Conservation (phyloP, 768 basidiomycete genomes). For the Suillus alpinus region DNA sequence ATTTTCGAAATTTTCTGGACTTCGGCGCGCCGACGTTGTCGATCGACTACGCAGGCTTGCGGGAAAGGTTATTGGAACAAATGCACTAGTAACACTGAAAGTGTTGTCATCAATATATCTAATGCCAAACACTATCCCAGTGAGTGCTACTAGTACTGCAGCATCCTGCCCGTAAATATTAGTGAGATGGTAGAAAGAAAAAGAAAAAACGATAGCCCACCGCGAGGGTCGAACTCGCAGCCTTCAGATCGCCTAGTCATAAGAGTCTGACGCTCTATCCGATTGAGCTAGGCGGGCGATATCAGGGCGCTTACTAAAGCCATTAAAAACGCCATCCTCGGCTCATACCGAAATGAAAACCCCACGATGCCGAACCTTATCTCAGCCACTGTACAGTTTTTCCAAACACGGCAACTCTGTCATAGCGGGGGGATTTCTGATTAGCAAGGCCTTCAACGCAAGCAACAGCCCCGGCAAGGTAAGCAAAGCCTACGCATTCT, state of each 20-base stretch:
- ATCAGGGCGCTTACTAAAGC: background rate
- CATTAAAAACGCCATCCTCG: background rate
- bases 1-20: too few species aligned
- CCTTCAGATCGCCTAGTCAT: conserved; percentile 58
- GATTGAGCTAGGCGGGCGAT: conserved; percentile 49
- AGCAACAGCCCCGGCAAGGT: conserved; percentile 23
- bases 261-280: conserved; percentile 56
- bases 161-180: too few species aligned
- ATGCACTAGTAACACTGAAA: too few species aligned
- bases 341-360: background rate
- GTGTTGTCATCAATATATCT: too few species aligned
- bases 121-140: too few species aligned
- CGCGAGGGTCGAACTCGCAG: conserved; percentile 86
- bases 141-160: too few species aligned
- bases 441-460: conserved; percentile 3
- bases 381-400: conserved; percentile 14
- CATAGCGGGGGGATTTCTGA: background rate
- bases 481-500: background rate
- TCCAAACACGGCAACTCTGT: conserved; percentile 8
- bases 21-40: too few species aligned
- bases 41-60: too few species aligned
- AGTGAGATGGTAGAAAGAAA: background rate
- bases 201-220: conserved; percentile 53
- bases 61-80: too few species aligned
- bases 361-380: conserved; percentile 4